Evolutionary conservation across 139 green algal genomes (phyloP), one percentile per base, ranked within the genome.

Genomic region (Zygnema cylindricum): DNA sequence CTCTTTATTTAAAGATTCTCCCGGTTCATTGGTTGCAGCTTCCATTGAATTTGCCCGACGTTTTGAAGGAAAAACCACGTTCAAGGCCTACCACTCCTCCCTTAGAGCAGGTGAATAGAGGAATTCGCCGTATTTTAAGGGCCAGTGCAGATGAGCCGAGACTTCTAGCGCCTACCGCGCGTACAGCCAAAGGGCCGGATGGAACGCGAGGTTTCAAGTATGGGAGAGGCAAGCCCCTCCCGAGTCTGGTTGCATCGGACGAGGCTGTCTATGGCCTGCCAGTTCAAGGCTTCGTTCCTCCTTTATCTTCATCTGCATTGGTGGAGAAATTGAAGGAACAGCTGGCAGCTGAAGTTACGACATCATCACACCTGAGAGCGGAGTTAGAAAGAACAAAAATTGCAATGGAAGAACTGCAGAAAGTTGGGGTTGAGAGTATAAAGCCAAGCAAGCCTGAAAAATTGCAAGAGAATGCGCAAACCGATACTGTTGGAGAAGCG

Each of bases 161-260:
- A 16, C 71, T 16, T 79, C 71, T 16, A 79, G 71, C 71, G 16
- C 36, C 71, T 16, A 79, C 71, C 11, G 71, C 71, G 71, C 71
- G 71, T 16, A 79, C 71, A 40, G 71, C 71, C 71, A 79, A 16
- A 43, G 78, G 78, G 21, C 78, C 78, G 1, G 78, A 86, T 63
- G 78, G 78, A 22, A 86, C 38, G 7, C 35, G 78, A 38, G 78
- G 78, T 41, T 86, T 86, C 11, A 86, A 69, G 38, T 69, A 69
- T 30, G 78, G 78, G 39, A 39, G 78, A 55, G 78, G 78, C 21
- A 86, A 86, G 42, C 38, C 39, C 32, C 32, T 86, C 11, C 38
- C 78, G 21, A 35, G 7, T 16, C 7, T 16, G 49, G 7, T 7
- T 63, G 49, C 7, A 63, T 7, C 7, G 16, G 49, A 63, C 7